phyloP scores from a whole-genome alignment of 208 protist genomes.

The Acanthamoeba royreba region DNA sequence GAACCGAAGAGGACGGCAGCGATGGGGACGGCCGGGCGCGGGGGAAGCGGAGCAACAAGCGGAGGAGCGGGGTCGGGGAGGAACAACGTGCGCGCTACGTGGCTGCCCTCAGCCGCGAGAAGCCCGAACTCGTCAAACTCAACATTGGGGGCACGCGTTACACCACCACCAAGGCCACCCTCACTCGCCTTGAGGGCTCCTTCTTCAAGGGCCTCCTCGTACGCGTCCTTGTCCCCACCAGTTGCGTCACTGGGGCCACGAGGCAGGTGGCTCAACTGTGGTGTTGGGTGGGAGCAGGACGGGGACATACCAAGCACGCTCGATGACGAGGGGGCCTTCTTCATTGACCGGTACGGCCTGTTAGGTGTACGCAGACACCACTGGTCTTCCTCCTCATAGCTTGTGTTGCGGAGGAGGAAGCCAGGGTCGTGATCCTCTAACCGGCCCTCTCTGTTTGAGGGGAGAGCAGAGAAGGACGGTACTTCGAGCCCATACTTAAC shows the following conservation, averaged over 20 bases:
- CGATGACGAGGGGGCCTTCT: background rate
- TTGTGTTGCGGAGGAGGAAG: too few species aligned
- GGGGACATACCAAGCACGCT: background rate
- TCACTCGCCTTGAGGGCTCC: background rate
- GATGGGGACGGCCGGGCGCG: too few species aligned
- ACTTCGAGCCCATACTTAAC: background rate
- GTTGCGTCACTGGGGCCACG: too few species aligned
- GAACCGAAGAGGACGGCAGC: too few species aligned
- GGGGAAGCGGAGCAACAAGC: background rate
- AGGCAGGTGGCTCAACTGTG: background rate
- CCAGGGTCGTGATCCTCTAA: background rate
- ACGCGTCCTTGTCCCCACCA: background rate
- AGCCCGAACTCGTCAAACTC: background rate
- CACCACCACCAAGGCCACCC: constrained; percentile 15
- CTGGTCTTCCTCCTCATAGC: too few species aligned
- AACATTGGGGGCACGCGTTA: background rate
- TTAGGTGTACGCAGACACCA: too few species aligned
- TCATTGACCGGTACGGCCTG: background rate
- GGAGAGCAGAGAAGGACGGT: background rate
- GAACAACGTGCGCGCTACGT: background rate
- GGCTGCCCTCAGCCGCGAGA: background rate
- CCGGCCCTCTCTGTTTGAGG: background rate
- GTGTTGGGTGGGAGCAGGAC: background rate
- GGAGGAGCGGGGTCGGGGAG: background rate
- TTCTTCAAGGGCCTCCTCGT: background rate